A percentile compares a stretch with the other conserved stretches of the same genome.
Conservation (phyloP, 768 basidiomycete genomes). For the Pleurotus salmoneostramineus region DNA sequence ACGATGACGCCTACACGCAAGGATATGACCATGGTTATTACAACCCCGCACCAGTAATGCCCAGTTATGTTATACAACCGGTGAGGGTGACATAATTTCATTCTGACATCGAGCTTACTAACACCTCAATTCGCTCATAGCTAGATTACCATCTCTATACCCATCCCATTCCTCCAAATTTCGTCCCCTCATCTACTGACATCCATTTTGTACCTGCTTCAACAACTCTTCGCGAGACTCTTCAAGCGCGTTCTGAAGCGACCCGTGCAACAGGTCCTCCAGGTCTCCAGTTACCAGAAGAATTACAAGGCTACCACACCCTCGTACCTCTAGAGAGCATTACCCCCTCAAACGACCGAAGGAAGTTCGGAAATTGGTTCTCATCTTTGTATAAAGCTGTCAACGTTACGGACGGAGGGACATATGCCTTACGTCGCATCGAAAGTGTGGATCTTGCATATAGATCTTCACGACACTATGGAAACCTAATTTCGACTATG, state of each 20-base stretch:
- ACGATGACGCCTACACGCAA: conserved; percentile 13
- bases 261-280: conserved; percentile 46
- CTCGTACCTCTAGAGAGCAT: conserved; percentile 73
- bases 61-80: conserved; percentile 63
- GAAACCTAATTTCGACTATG: conserved; percentile 9
- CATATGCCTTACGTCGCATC: conserved; percentile 78
- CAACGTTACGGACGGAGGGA: conserved; percentile 68
- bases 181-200: conserved; percentile 39
- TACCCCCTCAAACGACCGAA: conserved; percentile 42
- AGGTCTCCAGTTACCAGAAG: conserved; percentile 64
- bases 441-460: conserved; percentile 59
- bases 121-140: conserved; percentile 29
- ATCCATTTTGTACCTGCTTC: conserved; percentile 70
- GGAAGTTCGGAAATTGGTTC: conserved; percentile 82
- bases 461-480: conserved; percentile 6
- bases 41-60: conserved; percentile 29
- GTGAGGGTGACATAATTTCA: conserved; percentile 33
- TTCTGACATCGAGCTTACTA: neutral
- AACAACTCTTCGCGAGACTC: conserved; percentile 33
- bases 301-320: conserved; percentile 88
- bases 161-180: conserved; percentile 52
- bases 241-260: conserved; percentile 62
- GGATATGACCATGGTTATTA: conserved; percentile 26
- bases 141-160: conserved; percentile 94
- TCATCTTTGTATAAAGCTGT: conserved; percentile 83